Evolutionary conservation across 2,329 filamentous ascomycete genomes (phyloP), one percentile per base, ranked within the genome.

Genomic region (Diaporthe amygdali): DNA sequence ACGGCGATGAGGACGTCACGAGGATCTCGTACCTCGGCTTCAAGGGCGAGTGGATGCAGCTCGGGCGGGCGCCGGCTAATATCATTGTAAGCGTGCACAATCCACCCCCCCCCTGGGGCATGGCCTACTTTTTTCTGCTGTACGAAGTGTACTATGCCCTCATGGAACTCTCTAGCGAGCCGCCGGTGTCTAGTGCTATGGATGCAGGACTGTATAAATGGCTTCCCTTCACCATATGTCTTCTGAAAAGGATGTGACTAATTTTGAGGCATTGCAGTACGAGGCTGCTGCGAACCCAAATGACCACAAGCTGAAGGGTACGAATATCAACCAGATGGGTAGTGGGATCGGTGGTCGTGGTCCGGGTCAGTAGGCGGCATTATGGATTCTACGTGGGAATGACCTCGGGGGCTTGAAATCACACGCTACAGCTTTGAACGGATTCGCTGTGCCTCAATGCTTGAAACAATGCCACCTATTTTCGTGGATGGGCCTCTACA

Each of bases 281-380:
- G 96, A 99, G 87, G 93, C 95, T 22, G 96, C 96, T 32, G 93
- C 96, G 44, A 97, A 98, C 81, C 96, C 96, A 15, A 89, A 85
- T 56, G 96, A 99, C 83, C 96, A 99, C 83, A 89, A 88, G 82
- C 30, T 92, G 27, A 91, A 90, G 83, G 89, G 89, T 9, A 86
- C 86, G 61, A 81, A 77, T 54, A 79, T 86, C 52, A 89, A 88
- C 75, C 82, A 86, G 79, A 85, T 91, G 82, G 88, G 88, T 0
- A 86, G 85, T 71, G 83, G 84, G 1, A 85, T 91, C 76, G 87
- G 88, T 2, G 82, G 84, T 3, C 76, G 81, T 32, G 79, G 81
- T 10, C 78, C 79, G 54, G 82, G 82, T 0, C 70, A 77, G 39
- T 83, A 74, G 75, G 22, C 27, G 27, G 46, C 4, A 5, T 30